phyloP scores from a whole-genome alignment of 148 eudicot species.

The Persicaria tinctoria region DNA sequence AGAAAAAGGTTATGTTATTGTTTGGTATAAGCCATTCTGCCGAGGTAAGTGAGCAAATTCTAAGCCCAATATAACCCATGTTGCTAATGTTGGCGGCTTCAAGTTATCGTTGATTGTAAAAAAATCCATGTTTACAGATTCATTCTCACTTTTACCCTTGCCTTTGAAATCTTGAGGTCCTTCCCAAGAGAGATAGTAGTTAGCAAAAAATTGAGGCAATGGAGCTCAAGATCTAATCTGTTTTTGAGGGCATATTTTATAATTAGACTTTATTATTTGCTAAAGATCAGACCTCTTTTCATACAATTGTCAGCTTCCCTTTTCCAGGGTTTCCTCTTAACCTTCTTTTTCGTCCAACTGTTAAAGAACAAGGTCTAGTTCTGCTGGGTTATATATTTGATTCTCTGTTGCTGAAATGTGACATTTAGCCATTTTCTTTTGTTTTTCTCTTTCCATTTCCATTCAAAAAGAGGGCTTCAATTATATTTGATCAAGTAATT shows the following conservation, averaged over 20 bases:
- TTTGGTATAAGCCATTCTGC: conserved; percentile 65
- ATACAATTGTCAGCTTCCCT: neutral
- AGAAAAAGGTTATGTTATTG: conserved; percentile 80
- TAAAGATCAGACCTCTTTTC: neutral
- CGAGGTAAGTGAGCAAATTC: conserved; percentile 43
- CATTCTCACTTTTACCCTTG: neutral
- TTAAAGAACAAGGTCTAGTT: neutral
- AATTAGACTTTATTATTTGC: neutral
- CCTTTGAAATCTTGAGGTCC: neutral
- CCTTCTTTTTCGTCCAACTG: neutral
- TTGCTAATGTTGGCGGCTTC: neutral
- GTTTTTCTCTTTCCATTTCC: neutral
- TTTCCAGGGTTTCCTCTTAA: neutral
- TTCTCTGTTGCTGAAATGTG: neutral
- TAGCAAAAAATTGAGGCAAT: neutral
- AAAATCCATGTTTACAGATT: neutral
- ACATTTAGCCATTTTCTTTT: neutral
- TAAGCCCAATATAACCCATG: neutral
- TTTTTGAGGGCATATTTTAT: neutral
- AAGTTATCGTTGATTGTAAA: neutral
- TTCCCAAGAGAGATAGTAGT: neutral
- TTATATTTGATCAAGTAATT: neutral
- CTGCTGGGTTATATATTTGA: neutral
- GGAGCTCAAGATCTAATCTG: neutral
- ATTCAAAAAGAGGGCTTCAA: neutral